A percentile compares a stretch with the other conserved stretches of the same genome.
Evolutionary conservation across 2,329 filamentous ascomycete genomes (phyloP).

Genomic region (Juglanconis oblonga): DNA sequence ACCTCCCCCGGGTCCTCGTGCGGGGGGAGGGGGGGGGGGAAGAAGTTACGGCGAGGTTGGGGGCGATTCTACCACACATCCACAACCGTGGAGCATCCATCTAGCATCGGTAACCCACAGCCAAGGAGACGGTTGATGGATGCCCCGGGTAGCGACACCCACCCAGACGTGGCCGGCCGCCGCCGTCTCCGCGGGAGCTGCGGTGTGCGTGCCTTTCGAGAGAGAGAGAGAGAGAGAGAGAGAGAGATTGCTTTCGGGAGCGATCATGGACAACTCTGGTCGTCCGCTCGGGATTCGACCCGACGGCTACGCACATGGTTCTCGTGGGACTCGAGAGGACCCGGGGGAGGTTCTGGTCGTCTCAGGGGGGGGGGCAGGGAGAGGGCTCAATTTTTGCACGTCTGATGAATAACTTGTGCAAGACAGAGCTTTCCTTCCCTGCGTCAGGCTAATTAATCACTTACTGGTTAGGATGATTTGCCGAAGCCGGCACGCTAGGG

Average conservation of each 20-base stretch:
- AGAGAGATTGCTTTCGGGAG: background rate
- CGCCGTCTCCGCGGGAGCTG: background rate
- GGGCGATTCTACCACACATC: no score
- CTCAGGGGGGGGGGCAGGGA: no score
- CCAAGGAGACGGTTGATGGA: background rate
- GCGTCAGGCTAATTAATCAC: no score
- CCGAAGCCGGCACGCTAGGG: no score
- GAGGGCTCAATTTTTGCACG: background rate
- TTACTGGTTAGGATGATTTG: no score
- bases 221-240: no score
- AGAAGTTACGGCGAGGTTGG: background rate
- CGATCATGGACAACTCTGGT: no score
- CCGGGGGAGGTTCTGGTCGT: no score
- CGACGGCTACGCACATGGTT: background rate
- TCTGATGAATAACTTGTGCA: background rate
- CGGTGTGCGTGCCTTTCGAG: background rate
- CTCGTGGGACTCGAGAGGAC: background rate
- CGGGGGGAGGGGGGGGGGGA: background rate
- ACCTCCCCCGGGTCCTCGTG: no score
- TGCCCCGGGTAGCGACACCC: background rate
- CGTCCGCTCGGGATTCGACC: background rate
- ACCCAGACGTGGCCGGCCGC: background rate
- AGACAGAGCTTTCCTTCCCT: background rate
- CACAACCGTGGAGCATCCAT: no score
- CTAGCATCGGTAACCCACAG: background rate